These are phyloP conservation scores for Solanum lycopersicoides DNA, from an alignment of 257 asterid genomes.

Conservation along the genomic window DNA sequence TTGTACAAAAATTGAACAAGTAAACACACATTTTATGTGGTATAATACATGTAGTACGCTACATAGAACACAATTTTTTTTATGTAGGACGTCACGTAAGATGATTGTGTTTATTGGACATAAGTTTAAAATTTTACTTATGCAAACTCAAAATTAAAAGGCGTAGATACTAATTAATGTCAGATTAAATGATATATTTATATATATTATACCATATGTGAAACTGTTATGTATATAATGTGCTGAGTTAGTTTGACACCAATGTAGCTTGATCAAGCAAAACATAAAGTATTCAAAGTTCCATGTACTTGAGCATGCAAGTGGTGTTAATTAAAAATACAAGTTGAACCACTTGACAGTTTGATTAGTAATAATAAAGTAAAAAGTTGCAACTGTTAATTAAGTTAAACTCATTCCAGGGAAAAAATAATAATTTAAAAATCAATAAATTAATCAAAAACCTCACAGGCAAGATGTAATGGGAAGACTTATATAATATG, in stretches of 20 bases:
- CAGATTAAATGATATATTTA: too few species aligned
- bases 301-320: background rate
- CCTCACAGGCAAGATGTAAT: background rate
- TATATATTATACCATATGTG: too few species aligned
- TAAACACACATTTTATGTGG: too few species aligned
- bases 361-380: background rate
- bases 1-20: too few species aligned
- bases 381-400: background rate
- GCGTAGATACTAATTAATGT: too few species aligned
- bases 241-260: background rate
- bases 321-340: background rate
- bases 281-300: background rate
- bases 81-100: too few species aligned
- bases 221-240: too few species aligned
- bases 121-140: too few species aligned
- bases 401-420: background rate
- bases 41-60: too few species aligned
- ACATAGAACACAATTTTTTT: too few species aligned
- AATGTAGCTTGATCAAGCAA: background rate
- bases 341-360: slow-evolving; percentile 14
- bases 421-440: background rate
- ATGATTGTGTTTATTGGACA: too few species aligned
- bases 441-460: background rate
- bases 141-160: too few species aligned
- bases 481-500: background rate